Evolutionary conservation across 306 rosid genomes (phyloP).

Genomic region (Inga oerstediana): DNA sequence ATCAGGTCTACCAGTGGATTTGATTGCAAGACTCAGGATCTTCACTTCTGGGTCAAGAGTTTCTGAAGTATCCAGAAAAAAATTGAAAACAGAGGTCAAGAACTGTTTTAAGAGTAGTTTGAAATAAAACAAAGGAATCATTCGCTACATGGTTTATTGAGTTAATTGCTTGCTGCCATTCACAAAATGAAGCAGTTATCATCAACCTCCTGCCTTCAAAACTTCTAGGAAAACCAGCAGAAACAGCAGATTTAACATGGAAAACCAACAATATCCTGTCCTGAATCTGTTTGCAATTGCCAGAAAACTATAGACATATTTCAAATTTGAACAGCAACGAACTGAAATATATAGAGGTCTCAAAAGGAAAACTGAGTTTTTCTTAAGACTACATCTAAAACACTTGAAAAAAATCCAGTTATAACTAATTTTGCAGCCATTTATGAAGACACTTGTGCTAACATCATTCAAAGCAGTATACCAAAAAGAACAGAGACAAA

Average conservation of each 20-base stretch:
- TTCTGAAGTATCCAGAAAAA: slow-evolving; percentile 50
- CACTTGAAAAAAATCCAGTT: slow-evolving; percentile 5
- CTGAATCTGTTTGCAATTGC: slow-evolving; percentile 19
- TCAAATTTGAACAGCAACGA: slow-evolving; percentile 3
- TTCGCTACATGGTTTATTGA: not conserved
- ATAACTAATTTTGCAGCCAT: slow-evolving; percentile 1
- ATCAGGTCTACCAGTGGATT: slow-evolving; percentile 67
- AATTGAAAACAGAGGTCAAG: slow-evolving; percentile 13
- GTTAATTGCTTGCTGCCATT: slow-evolving; percentile 21
- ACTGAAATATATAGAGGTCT: not conserved
- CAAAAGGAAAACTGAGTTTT: not conserved
- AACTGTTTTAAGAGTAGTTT: not conserved
- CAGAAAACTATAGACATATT: slow-evolving; percentile 8
- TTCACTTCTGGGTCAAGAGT: slow-evolving; percentile 84
- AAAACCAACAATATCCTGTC: not conserved
- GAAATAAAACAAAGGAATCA: not conserved
- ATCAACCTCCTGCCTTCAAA: not conserved
- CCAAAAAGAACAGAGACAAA: not conserved
- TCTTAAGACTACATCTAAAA: not conserved
- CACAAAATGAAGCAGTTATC: slow-evolving; percentile 15
- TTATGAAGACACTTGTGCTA: not conserved
- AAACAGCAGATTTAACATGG: not conserved
- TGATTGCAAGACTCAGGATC: slow-evolving; percentile 85
- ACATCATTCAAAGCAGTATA: not conserved
- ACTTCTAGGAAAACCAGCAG: not conserved